These are phyloP conservation scores for Grammothele lineata DNA, from an alignment of 768 basidiomycete species.

Conservation along the genomic window DNA sequence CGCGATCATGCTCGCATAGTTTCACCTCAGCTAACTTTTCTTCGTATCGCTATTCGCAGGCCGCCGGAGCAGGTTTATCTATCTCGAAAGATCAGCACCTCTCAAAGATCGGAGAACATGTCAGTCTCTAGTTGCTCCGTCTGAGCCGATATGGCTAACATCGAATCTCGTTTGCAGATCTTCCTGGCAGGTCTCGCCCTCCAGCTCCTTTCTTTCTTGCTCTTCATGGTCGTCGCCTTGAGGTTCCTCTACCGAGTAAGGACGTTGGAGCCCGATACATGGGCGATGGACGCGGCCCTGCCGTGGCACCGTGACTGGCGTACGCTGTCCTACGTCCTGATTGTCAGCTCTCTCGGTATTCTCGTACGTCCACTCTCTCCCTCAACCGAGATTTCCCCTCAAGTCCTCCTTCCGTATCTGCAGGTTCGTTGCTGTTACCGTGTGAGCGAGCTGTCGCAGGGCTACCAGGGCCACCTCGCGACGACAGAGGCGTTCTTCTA, in stretches of 20 bases:
- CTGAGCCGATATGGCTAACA: too few relatives aligned
- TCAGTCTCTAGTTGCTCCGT: not conserved
- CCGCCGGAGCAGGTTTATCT: constrained; percentile 45
- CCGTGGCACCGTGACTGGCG: constrained; percentile 58
- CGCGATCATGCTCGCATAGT: not conserved
- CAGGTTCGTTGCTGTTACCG: constrained; percentile 66
- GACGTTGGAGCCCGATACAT: constrained; percentile 35
- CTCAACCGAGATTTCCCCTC: not conserved
- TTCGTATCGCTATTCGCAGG: constrained; percentile 35
- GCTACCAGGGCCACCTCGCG: constrained; percentile 53
- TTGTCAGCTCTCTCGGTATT: constrained; percentile 58
- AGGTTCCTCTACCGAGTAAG: constrained; percentile 48
- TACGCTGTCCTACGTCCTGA: constrained; percentile 44
- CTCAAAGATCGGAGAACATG: constrained; percentile 11
- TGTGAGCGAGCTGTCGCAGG: constrained; percentile 52
- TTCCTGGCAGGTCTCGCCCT: constrained; percentile 55
- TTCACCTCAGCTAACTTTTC: not conserved
- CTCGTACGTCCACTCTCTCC: constrained; percentile 38
- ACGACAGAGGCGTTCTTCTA: constrained; percentile 63
- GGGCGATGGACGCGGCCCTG: constrained; percentile 33
- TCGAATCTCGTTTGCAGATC: constrained; percentile 28
- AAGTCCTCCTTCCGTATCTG: not conserved
- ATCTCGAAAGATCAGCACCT: constrained; percentile 27
- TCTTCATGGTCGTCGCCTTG: constrained; percentile 43
- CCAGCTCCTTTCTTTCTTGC: constrained; percentile 49